Evolutionary conservation across 75 land plant genomes (phyloP).

Genomic region (Cryptomeria japonica): DNA sequence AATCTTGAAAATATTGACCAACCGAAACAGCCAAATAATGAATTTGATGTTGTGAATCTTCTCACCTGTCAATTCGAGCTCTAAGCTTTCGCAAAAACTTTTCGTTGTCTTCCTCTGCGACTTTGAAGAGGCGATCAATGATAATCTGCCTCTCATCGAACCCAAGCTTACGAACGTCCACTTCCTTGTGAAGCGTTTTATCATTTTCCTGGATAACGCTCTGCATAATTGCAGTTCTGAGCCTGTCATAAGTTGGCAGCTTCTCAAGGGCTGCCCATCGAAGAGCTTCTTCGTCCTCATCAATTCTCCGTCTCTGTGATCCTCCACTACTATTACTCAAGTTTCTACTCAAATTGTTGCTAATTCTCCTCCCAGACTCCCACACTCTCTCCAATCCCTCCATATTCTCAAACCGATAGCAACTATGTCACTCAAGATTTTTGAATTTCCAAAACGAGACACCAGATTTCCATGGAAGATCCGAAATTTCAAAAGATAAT

Average conservation of each 20-base stretch:
- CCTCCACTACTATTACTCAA: conserved; percentile 39
- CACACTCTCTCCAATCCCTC: conserved; percentile 5
- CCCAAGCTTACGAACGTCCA: conserved; percentile 67
- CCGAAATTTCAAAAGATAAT: no score
- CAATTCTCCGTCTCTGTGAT: conserved; percentile 21
- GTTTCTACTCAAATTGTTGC: conserved; percentile 28
- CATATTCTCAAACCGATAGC: not conserved
- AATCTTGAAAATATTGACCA: not conserved
- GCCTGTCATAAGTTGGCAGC: conserved; percentile 69
- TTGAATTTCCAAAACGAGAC: no score
- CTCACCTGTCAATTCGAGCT: conserved; percentile 73
- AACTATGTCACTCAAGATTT: no score
- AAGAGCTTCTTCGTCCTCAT: conserved; percentile 76
- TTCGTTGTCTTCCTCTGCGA: conserved; percentile 91
- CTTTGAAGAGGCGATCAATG: conserved; percentile 67
- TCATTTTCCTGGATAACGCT: conserved; percentile 14
- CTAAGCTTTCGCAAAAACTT: conserved; percentile 60
- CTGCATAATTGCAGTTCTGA: conserved; percentile 53
- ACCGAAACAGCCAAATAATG: not conserved
- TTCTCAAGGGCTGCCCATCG: conserved; percentile 80
- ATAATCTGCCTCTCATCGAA: conserved; percentile 49
- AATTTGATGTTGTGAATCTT: not conserved
- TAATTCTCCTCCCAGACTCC: conserved; percentile 6
- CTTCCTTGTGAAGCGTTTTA: conserved; percentile 43
- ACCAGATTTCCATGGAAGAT: no score